Conservation (phyloP, 2,329 filamentous ascomycete species). For the Colletotrichum sp. region DNA sequence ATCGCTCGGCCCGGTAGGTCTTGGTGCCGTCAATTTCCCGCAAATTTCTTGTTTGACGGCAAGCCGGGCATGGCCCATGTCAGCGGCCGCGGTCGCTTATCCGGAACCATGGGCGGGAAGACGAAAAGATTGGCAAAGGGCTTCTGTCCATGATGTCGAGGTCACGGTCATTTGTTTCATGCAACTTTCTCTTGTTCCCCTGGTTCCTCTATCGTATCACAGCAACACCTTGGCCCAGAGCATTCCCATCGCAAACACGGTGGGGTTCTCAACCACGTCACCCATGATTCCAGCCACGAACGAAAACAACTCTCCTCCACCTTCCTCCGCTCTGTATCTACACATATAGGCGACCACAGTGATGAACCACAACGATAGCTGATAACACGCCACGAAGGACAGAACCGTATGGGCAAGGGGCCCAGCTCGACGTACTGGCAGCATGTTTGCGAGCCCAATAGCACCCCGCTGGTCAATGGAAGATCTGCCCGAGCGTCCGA, state of each 20-base stretch:
- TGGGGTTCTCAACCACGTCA: background rate
- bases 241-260: background rate
- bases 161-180: background rate
- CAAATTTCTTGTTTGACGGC: background rate
- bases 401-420: background rate
- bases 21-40: background rate
- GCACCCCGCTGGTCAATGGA: background rate
- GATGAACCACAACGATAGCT: background rate
- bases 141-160: background rate
- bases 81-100: background rate
- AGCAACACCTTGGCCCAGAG: background rate
- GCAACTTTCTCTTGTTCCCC: background rate
- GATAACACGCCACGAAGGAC: background rate
- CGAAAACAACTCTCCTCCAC: background rate
- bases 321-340: background rate
- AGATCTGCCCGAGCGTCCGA: background rate
- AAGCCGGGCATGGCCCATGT: background rate
- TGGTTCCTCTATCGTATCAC: background rate
- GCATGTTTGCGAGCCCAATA: background rate
- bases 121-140: background rate
- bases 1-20: background rate
- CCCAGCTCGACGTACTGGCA: background rate
- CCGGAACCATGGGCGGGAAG: background rate
- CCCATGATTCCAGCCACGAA: background rate
- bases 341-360: background rate